Evolutionary conservation across 2,329 filamentous ascomycete genomes (phyloP).

Genomic region (Cercospora brassicicola): DNA sequence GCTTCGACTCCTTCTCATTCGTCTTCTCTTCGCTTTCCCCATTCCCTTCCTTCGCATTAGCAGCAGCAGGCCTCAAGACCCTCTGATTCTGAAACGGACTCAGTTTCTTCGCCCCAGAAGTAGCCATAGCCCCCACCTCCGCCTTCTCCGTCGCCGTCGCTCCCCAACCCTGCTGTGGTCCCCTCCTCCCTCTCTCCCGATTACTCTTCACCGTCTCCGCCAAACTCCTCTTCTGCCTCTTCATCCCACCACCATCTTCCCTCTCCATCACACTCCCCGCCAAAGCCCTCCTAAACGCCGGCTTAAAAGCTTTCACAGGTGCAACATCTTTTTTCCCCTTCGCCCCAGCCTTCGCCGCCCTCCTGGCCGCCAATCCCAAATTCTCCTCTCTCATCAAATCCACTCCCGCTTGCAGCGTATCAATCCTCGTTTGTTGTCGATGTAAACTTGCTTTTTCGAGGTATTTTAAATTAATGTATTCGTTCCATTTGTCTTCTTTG

Average conservation of each 20-base stretch:
- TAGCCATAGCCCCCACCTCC: not conserved
- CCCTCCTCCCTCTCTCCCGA: not conserved
- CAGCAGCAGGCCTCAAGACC: not conserved
- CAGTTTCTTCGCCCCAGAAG: not conserved
- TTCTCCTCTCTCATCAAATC: not conserved
- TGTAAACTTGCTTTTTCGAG: not conserved
- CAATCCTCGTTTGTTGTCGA: not conserved
- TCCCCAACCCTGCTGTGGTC: not conserved
- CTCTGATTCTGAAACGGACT: not conserved
- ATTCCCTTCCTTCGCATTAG: not conserved
- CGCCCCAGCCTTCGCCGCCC: not conserved
- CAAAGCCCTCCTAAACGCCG: not conserved
- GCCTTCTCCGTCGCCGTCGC: not conserved
- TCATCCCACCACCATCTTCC: not conserved
- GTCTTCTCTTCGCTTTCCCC: not conserved
- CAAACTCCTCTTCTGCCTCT: not conserved
- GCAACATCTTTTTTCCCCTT: not conserved
- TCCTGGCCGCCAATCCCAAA: not conserved
- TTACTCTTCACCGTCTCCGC: slow-evolving; percentile 2
- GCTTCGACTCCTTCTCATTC: not conserved
- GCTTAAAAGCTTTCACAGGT: not conserved
- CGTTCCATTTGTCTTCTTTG: not conserved
- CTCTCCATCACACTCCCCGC: not conserved
- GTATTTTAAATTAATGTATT: not conserved
- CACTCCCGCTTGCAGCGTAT: not conserved